Evolutionary conservation across 2,329 filamentous ascomycete genomes (phyloP).

Genomic region (Xylaria sp.): DNA sequence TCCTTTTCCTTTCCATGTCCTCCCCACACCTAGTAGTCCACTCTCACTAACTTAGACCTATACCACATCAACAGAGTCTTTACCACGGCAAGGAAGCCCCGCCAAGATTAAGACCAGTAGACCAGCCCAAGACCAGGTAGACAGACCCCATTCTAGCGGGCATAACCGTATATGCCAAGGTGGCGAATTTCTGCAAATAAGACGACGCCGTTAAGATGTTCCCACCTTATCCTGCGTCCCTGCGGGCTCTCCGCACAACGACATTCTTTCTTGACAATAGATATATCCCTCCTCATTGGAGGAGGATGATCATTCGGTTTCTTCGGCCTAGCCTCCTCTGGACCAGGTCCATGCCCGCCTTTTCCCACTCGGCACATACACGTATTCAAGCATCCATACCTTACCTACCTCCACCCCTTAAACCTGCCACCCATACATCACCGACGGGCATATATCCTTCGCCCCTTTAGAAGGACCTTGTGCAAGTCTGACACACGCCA

Average conservation of each 20-base stretch:
- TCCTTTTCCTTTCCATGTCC: background rate
- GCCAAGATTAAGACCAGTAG: conserved; percentile 19
- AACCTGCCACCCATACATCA: conserved; percentile 1
- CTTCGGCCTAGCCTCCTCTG: conserved; percentile 18
- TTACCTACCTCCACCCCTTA: conserved; percentile 1
- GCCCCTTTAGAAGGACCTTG: background rate
- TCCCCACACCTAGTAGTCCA: background rate
- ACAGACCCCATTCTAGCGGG: conserved; percentile 8
- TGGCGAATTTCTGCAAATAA: conserved; percentile 16
- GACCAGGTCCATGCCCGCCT: background rate
- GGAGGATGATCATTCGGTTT: background rate
- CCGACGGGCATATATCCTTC: background rate
- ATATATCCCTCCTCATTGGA: background rate
- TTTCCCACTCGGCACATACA: conserved; percentile 11
- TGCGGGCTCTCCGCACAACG: conserved; percentile 3
- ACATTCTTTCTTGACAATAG: background rate
- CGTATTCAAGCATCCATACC: background rate
- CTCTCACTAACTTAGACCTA: background rate
- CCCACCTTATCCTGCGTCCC: conserved; percentile 9
- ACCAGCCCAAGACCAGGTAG: background rate
- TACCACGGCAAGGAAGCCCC: conserved; percentile 48
- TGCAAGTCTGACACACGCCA: conserved; percentile 27
- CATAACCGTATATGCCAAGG: conserved; percentile 4
- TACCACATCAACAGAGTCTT: conserved; percentile 40
- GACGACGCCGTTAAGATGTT: conserved; percentile 11